Conservation (phyloP, 306 rosid genomes). For the Canavalia ensiformis region DNA sequence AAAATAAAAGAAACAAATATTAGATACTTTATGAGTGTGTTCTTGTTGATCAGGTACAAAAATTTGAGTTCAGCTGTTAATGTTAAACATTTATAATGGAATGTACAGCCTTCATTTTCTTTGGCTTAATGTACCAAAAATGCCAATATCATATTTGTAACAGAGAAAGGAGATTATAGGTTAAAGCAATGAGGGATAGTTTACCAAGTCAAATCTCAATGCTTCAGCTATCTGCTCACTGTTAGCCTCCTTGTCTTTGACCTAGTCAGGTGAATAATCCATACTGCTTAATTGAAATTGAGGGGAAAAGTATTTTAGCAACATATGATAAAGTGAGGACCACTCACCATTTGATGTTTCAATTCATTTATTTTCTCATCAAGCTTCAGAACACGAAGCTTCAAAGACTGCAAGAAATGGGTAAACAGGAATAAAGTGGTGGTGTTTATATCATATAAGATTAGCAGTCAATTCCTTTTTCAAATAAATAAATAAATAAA, state of each 20-base stretch:
- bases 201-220: conserved; percentile 56
- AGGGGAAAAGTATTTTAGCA: conserved; percentile 43
- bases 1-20: conserved; percentile 30
- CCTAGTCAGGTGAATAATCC: conserved; percentile 56
- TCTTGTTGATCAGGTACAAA: not conserved
- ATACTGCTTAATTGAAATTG: conserved; percentile 30
- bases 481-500: not conserved
- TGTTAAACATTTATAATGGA: conserved; percentile 49
- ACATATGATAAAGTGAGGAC: conserved; percentile 17
- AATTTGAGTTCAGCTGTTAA: conserved; percentile 46
- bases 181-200: conserved; percentile 49
- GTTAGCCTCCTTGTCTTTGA: conserved; percentile 60
- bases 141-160: conserved; percentile 37
- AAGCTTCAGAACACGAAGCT: conserved; percentile 85
- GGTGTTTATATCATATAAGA: conserved; percentile 36
- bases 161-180: conserved; percentile 29
- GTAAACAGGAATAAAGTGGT: conserved; percentile 40
- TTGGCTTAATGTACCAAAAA: conserved; percentile 53
- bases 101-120: conserved; percentile 44
- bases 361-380: conserved; percentile 72
- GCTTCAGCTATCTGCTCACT: conserved; percentile 46
- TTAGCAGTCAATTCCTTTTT: conserved; percentile 29
- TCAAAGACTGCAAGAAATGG: conserved; percentile 78
- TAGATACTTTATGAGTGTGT: too few species aligned
- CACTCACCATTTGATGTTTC: conserved; percentile 77